These are phyloP conservation scores for Corymbia calophylla DNA, from an alignment of 441 rosid genomes.

Conservation along the genomic window DNA sequence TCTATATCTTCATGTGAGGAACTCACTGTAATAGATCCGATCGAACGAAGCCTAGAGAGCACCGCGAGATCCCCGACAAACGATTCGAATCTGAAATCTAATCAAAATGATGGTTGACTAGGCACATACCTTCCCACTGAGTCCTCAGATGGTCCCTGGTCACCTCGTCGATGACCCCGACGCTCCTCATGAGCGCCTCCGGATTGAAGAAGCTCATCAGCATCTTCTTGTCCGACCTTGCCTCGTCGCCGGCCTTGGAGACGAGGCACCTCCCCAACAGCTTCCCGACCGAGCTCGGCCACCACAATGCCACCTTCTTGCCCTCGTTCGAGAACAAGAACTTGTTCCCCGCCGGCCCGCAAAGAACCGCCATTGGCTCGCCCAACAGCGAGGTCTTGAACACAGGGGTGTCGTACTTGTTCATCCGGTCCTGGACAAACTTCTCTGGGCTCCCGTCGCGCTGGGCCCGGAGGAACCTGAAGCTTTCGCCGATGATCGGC, in stretches of 20 bases:
- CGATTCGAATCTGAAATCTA: not conserved
- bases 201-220: constrained; percentile 1
- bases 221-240: constrained; percentile 3
- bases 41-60: not conserved
- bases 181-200: not conserved
- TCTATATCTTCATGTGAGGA: not conserved
- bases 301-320: constrained; percentile 11
- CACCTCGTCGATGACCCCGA: constrained; percentile 5
- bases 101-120: not conserved
- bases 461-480: not conserved
- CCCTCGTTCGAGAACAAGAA: constrained; percentile 16
- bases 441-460: not conserved
- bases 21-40: not conserved
- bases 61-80: not conserved
- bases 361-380: not conserved
- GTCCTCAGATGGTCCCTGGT: not conserved
- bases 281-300: constrained; percentile 3
- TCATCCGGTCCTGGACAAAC: constrained; percentile 6
- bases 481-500: constrained; percentile 12
- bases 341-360: constrained; percentile 11
- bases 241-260: constrained; percentile 5
- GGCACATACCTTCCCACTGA: constrained; percentile 4
- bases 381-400: constrained; percentile 17
- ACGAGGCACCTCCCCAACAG: not conserved
- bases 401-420: not conserved